Evolutionary conservation across 1,284 basidiomycete species (phyloP), one percentile per base, ranked within the genome.

Genomic region (Boletus semigastroideus): DNA sequence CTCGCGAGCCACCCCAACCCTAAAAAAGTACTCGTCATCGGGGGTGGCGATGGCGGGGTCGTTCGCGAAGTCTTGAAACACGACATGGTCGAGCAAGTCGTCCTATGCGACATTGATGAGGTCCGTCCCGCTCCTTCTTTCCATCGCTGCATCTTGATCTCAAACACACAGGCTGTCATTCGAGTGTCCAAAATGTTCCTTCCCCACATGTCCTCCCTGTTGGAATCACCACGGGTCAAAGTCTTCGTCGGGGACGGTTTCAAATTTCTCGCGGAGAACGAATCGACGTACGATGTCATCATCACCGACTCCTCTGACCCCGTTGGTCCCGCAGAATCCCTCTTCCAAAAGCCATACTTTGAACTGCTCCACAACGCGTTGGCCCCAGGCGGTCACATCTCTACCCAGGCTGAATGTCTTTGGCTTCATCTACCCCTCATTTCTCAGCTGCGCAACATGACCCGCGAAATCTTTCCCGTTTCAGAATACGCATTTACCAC

Each of bases 241-340:
- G 91, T 99, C 58, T 80, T 86, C 76, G 86, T 99, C 64, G 96
- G 96, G 46, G 96, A 99, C 66, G 96, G 96, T 51, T 98, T 98
- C 84, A 92, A 93, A 68, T 99, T 96, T 82, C 86, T 99, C 52
- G 86, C 90, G 42, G 87, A 93, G 56, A 90, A 96, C 73, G 83
- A 90, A 65, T 79, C 86, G 59, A 86, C 88, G 57, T 99, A 98
- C 83, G 96, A 99, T 69, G 93, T 92, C 59, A 98, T 99, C 78
- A 91, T 99, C 77, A 99, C 94, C 59, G 96, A 99, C 74, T 98
- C 95, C 36, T 98, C 95, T 22, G 97, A 99, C 74, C 96, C 97
- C 43, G 94, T 98, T 55, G 96, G 97, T 38, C 96, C 96, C 42
- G 96, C 96, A 47, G 88, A 88, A 54, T 85, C 91, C 27, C 87